Evolutionary conservation across 2,329 filamentous ascomycete genomes (phyloP), one percentile per base, ranked within the genome.

Genomic region (Ceratocystis lukuohia): DNA sequence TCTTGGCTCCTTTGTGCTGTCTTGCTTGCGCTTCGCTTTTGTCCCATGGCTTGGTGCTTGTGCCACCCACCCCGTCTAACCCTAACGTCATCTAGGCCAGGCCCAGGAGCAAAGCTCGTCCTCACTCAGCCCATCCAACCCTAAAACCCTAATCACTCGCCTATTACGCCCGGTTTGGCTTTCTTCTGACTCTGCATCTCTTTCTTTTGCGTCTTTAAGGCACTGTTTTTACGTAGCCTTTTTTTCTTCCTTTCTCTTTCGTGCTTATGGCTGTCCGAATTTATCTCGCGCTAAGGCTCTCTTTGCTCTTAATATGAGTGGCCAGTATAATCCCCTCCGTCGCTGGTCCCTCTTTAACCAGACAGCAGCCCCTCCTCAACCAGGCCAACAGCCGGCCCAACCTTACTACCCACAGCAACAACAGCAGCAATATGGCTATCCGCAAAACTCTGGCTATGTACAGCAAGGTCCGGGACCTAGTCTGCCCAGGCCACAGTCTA

Each of bases 331-430:
- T 8, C 53, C 20, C 53, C 30, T 57, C 59, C 59, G 59, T 37
- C 59, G 59, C 59, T 61, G 59, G 33, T 25, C 37, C 17, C 33
- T 41, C 30, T 41, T 62, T 10, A 62, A 62, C 37, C 62, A 64
- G 61, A 28, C 3, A 7, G 17, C 17, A 10, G 30, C 41, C 5
- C 62, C 62, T 22, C 62, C 62, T 28, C 62, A 46, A 1, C 62
- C 62, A n/a, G 25, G 30, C 17, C 62, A 46, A 33, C 45, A n/a
- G 17, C 8, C 62, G 3, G 53, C 25, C 53, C 53, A 57, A 2
- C 25, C 25, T 22, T 30, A 57, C 53, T 30, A 17, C 17, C 53
- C 5, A 25, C 50, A 12, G 22, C 50, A 56, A 20, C 20, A 25
- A 5, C 50, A 56, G 33, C 37, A 41, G 37, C 37, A 41, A 15